Conservation (phyloP, 2,329 filamentous ascomycete species). For the Paradendryphiella salina region DNA sequence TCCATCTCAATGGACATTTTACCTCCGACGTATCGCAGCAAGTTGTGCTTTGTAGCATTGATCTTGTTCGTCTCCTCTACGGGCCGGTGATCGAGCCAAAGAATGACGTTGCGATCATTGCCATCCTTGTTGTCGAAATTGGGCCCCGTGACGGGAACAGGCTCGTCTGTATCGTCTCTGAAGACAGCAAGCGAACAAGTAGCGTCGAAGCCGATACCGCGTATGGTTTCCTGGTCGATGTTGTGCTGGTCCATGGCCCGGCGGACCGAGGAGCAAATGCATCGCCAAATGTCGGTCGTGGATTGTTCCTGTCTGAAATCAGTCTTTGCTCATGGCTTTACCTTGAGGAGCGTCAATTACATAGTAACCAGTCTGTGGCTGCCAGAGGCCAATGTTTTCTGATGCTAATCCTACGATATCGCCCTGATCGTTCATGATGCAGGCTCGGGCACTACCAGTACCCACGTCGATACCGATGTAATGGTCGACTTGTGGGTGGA, state of each 20-base stretch:
- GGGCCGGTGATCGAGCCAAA: constrained; percentile 96
- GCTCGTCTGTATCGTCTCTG: constrained; percentile 83
- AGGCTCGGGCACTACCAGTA: constrained; percentile 91
- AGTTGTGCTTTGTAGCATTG: constrained; percentile 87
- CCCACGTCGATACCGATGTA: constrained; percentile 93
- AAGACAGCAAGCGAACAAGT: constrained; percentile 98
- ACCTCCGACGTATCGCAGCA: constrained; percentile 93
- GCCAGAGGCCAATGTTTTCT: constrained; percentile 58
- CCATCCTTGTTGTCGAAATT: constrained; percentile 75
- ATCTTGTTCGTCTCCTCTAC: constrained; percentile 89
- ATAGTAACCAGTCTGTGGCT: constrained; percentile 59
- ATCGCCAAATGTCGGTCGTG: constrained; percentile 93
- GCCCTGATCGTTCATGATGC: constrained; percentile 88
- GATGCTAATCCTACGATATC: constrained; percentile 72
- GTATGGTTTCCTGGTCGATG: constrained; percentile 73
- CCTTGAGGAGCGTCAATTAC: constrained; percentile 38
- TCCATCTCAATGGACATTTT: constrained; percentile 99
- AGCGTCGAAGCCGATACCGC: constrained; percentile 94
- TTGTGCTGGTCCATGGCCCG: constrained; percentile 79
- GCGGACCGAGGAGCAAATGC: constrained; percentile 87
- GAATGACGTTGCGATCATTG: constrained; percentile 89
- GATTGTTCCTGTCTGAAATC: constrained; percentile 77
- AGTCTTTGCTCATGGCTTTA: constrained; percentile 5
- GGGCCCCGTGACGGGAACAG: constrained; percentile 85
- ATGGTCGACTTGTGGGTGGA: constrained; percentile 61